phyloP scores from a whole-genome alignment of 495 filamentous ascomycete species.

The Chaetomium tenue region DNA sequence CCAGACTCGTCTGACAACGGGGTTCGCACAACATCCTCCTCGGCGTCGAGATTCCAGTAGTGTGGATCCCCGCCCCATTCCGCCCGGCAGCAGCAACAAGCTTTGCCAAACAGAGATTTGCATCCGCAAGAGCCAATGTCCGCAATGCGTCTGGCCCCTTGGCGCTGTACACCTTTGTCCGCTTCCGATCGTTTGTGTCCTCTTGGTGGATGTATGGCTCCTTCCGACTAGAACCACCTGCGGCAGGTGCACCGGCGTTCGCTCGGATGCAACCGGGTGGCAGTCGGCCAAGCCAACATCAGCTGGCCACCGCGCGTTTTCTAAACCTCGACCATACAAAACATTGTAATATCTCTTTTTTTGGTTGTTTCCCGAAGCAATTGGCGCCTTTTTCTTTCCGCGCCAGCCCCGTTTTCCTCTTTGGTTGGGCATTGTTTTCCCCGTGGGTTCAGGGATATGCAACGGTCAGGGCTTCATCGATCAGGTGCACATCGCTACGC shows the following conservation, averaged over 20 bases:
- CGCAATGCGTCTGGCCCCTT: not conserved
- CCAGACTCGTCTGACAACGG: conserved; percentile 40
- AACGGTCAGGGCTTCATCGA: not conserved
- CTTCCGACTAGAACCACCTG: not conserved
- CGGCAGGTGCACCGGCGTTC: not conserved
- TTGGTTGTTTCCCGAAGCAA: not conserved
- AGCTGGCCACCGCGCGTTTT: not conserved
- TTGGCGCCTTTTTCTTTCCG: conserved; percentile 1
- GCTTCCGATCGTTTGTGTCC: not conserved
- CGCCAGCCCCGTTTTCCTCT: not conserved
- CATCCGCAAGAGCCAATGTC: not conserved
- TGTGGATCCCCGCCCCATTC: not conserved
- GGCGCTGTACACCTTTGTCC: not conserved
- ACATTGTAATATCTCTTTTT: conserved; percentile 19
- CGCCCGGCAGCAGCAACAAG: not conserved
- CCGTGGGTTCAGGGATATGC: not conserved
- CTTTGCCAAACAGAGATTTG: not conserved
- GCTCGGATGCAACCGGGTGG: not conserved
- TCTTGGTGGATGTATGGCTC: not conserved
- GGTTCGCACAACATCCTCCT: conserved; percentile 27
- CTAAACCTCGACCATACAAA: not conserved
- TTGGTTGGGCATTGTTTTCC: not conserved
- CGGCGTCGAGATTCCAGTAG: conserved; percentile 36
- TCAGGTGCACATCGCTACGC: not conserved
- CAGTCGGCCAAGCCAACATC: not conserved